These are phyloP conservation scores for Narthecium ossifragum DNA, from an alignment of 106 monocot genomes.

Conservation along the genomic window DNA sequence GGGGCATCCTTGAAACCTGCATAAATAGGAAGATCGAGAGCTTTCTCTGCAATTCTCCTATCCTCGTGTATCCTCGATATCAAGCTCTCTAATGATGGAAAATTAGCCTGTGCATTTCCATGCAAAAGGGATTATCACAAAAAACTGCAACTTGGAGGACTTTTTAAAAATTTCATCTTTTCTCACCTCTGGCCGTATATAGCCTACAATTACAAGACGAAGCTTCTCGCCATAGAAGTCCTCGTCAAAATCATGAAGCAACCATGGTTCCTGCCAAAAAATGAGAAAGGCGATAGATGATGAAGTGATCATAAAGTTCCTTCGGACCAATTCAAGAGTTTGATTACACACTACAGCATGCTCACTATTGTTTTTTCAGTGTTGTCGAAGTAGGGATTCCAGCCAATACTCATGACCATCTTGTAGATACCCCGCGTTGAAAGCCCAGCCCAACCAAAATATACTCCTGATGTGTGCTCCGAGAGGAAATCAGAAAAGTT, in stretches of 20 bases:
- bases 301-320: neutral
- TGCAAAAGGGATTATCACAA: neutral
- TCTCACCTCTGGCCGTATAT: conserved; percentile 92
- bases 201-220: conserved; percentile 74
- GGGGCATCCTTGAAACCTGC: conserved; percentile 56
- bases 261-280: conserved; percentile 77
- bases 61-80: conserved; percentile 87
- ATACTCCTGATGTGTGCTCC: conserved; percentile 87
- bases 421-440: conserved; percentile 69
- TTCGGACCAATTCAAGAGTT: neutral
- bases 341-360: neutral
- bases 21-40: conserved; percentile 80
- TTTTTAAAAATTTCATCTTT: neutral
- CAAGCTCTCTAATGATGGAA: conserved; percentile 87
- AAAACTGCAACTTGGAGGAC: neutral
- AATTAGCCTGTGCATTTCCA: conserved; percentile 57
- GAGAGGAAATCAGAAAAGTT: conserved; percentile 64
- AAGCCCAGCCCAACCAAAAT: conserved; percentile 89
- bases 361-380: conserved; percentile 88
- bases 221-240: conserved; percentile 97
- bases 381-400: conserved; percentile 96
- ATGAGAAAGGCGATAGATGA: neutral
- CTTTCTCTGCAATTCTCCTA: conserved; percentile 70
- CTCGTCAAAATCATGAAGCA: conserved; percentile 81
- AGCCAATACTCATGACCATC: conserved; percentile 98